Evolutionary conservation across 1,284 basidiomycete genomes (phyloP).

Genomic region (Xanthoconium separans): DNA sequence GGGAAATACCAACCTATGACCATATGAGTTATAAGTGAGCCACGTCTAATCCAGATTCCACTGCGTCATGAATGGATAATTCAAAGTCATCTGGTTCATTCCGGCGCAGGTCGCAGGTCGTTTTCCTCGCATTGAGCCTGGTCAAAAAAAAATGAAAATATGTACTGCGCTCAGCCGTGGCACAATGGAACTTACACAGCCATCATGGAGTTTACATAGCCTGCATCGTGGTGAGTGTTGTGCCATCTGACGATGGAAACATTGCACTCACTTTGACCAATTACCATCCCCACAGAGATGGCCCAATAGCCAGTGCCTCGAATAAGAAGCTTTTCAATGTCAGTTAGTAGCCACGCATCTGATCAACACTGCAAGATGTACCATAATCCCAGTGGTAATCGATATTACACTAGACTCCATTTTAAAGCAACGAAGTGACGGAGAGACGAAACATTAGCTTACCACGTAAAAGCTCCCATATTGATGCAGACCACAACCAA

Average conservation of each 20-base stretch:
- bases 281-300: slow-evolving; percentile 1
- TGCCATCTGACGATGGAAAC: not conserved
- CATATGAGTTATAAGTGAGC: too few species aligned
- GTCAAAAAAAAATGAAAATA: not conserved
- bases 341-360: not conserved
- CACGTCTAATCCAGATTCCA: too few species aligned
- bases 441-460: not conserved
- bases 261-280: slow-evolving; percentile 2
- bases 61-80: not conserved
- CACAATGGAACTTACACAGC: slow-evolving; percentile 8
- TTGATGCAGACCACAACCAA: slow-evolving; percentile 6
- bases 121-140: slow-evolving; percentile 10
- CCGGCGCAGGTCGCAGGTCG: slow-evolving; percentile 3
- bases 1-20: too few species aligned
- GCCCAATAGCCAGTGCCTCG: slow-evolving; percentile 7
- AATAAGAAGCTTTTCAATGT: not conserved
- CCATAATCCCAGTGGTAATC: not conserved
- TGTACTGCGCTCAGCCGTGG: too few species aligned
- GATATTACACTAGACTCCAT: not conserved
- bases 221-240: slow-evolving; percentile 1
- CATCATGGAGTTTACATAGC: slow-evolving; percentile 15
- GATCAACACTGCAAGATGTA: not conserved
- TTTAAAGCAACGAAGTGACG: too few species aligned
- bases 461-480: slow-evolving; percentile 12
- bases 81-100: not conserved